Percentiles rank a stretch among this genome's conserved stretches.
Evolutionary conservation across 2,329 filamentous ascomycete genomes (phyloP).

Genomic region (Cordyceps tenuipes): DNA sequence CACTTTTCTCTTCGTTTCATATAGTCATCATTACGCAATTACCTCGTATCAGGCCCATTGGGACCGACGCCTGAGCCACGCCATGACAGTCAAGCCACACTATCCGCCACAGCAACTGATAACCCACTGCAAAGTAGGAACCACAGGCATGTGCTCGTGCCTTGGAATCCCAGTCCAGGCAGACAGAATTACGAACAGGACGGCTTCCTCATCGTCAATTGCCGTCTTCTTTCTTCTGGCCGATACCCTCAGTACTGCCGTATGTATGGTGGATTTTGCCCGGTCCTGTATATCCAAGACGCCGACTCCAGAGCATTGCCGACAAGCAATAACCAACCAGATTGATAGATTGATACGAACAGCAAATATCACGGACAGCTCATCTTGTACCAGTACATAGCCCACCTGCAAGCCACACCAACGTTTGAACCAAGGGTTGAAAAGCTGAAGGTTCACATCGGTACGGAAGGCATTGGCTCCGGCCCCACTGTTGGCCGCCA

Average conservation of each 20-base stretch:
- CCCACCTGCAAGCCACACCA: not conserved
- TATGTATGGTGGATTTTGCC: not conserved
- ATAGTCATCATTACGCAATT: constrained; percentile 10
- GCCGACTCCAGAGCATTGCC: not conserved
- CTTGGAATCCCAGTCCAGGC: not conserved
- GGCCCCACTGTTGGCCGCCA: constrained; percentile 9
- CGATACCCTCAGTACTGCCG: no score
- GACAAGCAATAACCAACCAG: not conserved
- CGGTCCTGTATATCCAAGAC: not conserved
- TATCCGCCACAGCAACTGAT: not conserved
- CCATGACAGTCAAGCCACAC: not conserved
- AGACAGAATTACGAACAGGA: not conserved
- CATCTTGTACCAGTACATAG: not conserved
- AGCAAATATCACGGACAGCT: not conserved
- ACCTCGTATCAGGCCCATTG: not conserved
- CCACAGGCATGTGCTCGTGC: no score
- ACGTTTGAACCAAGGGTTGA: not conserved
- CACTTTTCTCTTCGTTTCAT: not conserved
- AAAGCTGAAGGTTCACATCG: not conserved
- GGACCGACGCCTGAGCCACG: constrained; percentile 2
- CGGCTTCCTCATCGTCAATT: not conserved
- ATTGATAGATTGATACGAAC: not conserved
- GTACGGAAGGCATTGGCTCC: not conserved
- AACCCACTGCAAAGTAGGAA: not conserved
- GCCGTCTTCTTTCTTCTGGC: no score